Evolutionary conservation across 192 early-diverging fungal genomes (phyloP).

Genomic region (Linnemannia hyalina): DNA sequence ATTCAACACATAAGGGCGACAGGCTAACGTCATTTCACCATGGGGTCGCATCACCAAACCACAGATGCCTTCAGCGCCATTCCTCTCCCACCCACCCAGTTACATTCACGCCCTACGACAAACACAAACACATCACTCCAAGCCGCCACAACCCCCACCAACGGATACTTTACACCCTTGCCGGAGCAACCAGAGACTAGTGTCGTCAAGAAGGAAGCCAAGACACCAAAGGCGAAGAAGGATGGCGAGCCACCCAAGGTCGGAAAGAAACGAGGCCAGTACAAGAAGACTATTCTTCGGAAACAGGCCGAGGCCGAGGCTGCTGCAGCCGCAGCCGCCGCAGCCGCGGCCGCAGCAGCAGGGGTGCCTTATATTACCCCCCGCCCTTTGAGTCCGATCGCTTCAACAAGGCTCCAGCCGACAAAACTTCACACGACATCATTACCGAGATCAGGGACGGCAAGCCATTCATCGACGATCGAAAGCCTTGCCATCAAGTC

Average conservation of each 20-base stretch:
- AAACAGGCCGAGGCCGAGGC: constrained; percentile 43
- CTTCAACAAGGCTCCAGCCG: neutral
- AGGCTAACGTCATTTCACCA: neutral
- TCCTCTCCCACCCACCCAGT: constrained; percentile 29
- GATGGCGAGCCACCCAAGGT: neutral
- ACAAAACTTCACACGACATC: neutral
- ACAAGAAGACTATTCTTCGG: constrained; percentile 52
- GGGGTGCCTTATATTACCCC: neutral
- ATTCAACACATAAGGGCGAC: neutral
- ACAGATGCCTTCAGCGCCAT: constrained; percentile 29
- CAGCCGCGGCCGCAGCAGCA: neutral
- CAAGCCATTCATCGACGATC: neutral
- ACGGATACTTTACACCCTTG: neutral
- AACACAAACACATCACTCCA: neutral
- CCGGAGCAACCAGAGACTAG: neutral
- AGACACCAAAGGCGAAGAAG: constrained; percentile 6
- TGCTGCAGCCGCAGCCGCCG: constrained; percentile 26
- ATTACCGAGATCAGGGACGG: neutral
- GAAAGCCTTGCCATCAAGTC: constrained; percentile 20
- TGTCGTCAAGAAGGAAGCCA: constrained; percentile 22
- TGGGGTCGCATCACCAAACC: constrained; percentile 29
- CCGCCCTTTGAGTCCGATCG: neutral
- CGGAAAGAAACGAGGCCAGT: constrained; percentile 49
- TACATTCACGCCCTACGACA: neutral
- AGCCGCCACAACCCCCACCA: neutral